phyloP scores from a whole-genome alignment of 148 eudicot species.

The Polygonum maritimum region DNA sequence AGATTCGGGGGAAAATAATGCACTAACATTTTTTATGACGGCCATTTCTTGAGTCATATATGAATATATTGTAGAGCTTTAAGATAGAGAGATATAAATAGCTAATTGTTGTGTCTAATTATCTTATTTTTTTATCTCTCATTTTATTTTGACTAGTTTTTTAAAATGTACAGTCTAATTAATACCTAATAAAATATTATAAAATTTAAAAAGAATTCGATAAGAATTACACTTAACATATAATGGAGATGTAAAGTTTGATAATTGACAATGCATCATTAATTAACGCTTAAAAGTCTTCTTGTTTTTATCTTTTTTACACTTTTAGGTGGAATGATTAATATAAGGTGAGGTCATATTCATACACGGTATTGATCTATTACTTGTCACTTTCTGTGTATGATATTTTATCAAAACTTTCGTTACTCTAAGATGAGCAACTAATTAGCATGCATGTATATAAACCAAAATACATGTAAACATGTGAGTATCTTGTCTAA shows the following conservation, averaged over 20 bases:
- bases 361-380: background rate
- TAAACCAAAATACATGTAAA: background rate
- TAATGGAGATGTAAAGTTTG: background rate
- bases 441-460: background rate
- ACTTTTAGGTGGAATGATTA: constrained; percentile 7
- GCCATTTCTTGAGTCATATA: no score
- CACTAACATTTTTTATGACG: no score
- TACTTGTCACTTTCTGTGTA: background rate
- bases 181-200: no score
- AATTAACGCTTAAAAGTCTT: background rate
- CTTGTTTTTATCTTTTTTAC: no score
- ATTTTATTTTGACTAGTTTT: no score
- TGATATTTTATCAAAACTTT: background rate
- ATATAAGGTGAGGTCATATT: background rate
- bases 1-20: no score
- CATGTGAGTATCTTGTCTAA: background rate
- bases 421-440: background rate
- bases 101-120: no score
- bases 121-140: no score
- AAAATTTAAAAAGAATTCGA: no score
- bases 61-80: no score
- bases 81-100: no score
- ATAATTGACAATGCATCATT: background rate
- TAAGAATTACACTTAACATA: background rate
- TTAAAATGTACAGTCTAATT: no score